phyloP scores from a whole-genome alignment of 2,329 filamentous ascomycete species.

The Cordyceps pruinosa region DNA sequence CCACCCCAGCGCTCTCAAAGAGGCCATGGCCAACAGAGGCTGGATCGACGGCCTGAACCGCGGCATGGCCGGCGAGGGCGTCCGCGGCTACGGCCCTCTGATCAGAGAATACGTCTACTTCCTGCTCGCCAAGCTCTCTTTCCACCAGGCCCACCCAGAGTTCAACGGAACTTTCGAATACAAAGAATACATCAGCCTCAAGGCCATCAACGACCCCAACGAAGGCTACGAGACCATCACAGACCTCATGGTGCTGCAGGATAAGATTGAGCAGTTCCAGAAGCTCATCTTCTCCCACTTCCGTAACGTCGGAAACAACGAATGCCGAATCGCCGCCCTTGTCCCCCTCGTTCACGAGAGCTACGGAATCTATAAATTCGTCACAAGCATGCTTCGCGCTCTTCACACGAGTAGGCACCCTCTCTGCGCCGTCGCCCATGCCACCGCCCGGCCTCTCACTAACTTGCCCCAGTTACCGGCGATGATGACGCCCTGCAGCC shows the following conservation, averaged over 20 bases:
- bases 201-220: constrained; percentile 97
- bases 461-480: constrained; percentile 37
- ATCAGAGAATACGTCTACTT: constrained; percentile 97
- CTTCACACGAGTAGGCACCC: constrained; percentile 81
- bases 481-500: constrained; percentile 90
- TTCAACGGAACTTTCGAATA: constrained; percentile 99
- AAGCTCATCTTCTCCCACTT: constrained; percentile 98
- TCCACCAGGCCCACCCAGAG: constrained; percentile 92
- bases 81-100: constrained; percentile 83
- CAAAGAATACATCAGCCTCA: constrained; percentile 96
- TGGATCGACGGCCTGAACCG: constrained; percentile 93
- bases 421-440: neutral
- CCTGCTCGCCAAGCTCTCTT: constrained; percentile 87
- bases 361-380: constrained; percentile 99
- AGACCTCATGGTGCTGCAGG: constrained; percentile 92
- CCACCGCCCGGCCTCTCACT: neutral
- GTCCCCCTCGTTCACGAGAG: constrained; percentile 94
- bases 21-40: constrained; percentile 78
- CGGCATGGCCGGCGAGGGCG: constrained; percentile 73
- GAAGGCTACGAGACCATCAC: constrained; percentile 96
- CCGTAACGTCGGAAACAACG: constrained; percentile 83
- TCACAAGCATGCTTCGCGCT: constrained; percentile 96
- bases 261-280: constrained; percentile 97
- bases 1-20: constrained; percentile 77
- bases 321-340: constrained; percentile 89